A percentile compares a stretch with the other conserved stretches of the same genome.
These are phyloP conservation scores for Gaertneriomyces sp. DNA, from an alignment of 192 early-diverging fungal species.

Conservation along the genomic window DNA sequence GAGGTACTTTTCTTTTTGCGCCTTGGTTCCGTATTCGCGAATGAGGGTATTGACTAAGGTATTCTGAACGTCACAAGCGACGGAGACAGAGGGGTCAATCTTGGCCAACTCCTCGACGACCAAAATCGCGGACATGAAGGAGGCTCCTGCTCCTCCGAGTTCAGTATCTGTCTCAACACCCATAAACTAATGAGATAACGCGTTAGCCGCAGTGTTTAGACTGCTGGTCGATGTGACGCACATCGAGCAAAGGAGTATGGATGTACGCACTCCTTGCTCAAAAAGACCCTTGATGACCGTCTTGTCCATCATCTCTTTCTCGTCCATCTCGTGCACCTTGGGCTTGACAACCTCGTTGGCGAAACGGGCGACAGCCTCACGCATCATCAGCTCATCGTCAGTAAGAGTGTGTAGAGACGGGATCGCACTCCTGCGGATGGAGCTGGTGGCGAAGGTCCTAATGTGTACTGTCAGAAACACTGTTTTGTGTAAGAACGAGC, in stretches of 20 bases:
- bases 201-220: neutral
- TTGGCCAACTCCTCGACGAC: constrained; percentile 91
- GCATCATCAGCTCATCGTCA: constrained; percentile 84
- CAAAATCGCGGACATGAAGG: constrained; percentile 83
- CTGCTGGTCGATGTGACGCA: too few species aligned
- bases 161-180: constrained; percentile 83
- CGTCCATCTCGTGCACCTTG: constrained; percentile 88
- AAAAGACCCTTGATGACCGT: constrained; percentile 78
- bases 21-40: constrained; percentile 71
- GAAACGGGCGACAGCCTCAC: constrained; percentile 78
- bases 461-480: too few species aligned
- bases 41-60: constrained; percentile 94
- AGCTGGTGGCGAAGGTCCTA: too few species aligned
- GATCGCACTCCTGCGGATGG: constrained; percentile 2
- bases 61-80: constrained; percentile 94
- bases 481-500: too few species aligned
- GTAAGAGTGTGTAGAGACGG: constrained; percentile 76
- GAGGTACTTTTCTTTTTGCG: constrained; percentile 79
- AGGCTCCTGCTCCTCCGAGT: constrained; percentile 74
- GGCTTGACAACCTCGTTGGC: constrained; percentile 80
- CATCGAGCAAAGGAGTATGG: too few species aligned
- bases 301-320: constrained; percentile 77
- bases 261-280: constrained; percentile 74
- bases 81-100: constrained; percentile 88
- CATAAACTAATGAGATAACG: constrained; percentile 61